Base-by-base conservation (phyloP, 352 stramenopile species). In the Phytophthora kernoviae region DNA sequence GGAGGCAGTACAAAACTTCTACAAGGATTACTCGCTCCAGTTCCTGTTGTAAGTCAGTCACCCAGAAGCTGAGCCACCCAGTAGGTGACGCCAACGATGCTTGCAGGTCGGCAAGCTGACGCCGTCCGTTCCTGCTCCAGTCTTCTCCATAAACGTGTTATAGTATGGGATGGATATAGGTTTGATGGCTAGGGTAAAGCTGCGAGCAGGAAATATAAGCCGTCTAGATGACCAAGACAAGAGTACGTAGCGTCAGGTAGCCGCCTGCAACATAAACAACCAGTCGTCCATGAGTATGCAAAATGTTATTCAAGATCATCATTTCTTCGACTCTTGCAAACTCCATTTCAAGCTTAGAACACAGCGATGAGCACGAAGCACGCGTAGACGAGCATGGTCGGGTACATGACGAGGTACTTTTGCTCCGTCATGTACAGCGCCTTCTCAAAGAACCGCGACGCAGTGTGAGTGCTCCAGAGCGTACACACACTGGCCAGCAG, bases 301-400 rank as follows among this genome's bases (percentile, higher is more conserved):
- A 30, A 30, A 30, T 30, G 24, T 6, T 30, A 3, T 30, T 3
- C 6, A 30, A 30, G 24, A 30, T 30, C 24, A 30, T 30, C 6
- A 6, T 30, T 30, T 30, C 6, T 30, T 7, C 24, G 24, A n/a
- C n/a, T 6, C 3, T 30, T 3, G 24, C 24, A 30, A 30, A 30
- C 24, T 30, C 3, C 3, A 30, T 30, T 30, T 30, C 24, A 30
- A 30, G 24, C 15, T 59, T 87, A 99, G 77, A 99, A 99, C 37
- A 99, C 97, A 5, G 97, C 98, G 68, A 99, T 99, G 22, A 99
- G 93, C 37, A 99, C 96, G 83, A 99, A 99, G 72, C 93, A 97
- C 32, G 85, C 96, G 83, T 99, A 99, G 22, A 99, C 77, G 20
- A 99, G 75, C 20, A 94, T 91, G 54, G 98, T 90, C 5, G 97